Evolutionary conservation across 2,329 filamentous ascomycete species (phyloP).

Genomic region (Hansfordia pulvinata): DNA sequence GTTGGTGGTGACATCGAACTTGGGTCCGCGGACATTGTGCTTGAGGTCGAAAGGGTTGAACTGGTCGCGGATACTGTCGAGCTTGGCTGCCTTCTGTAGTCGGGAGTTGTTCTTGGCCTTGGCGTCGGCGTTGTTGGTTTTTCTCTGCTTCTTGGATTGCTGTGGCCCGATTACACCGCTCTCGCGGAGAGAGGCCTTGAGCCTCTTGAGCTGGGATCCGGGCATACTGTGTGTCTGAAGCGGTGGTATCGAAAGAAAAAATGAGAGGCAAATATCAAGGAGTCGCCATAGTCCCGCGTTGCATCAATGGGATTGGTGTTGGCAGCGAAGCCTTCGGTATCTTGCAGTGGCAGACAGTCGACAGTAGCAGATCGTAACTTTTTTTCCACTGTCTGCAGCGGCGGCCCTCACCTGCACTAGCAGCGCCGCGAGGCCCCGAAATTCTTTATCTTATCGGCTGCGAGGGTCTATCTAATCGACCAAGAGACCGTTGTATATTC

Average conservation of each 20-base stretch:
- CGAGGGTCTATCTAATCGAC: too few relatives aligned
- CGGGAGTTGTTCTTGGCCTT: constrained; percentile 57
- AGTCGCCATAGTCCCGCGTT: too few relatives aligned
- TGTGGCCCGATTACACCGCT: constrained; percentile 84
- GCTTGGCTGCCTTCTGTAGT: constrained; percentile 60
- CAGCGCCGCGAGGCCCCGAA: too few relatives aligned
- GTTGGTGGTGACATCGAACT: constrained; percentile 71
- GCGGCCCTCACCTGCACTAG: too few relatives aligned
- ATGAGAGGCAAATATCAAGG: background rate
- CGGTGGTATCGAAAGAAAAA: constrained; percentile 1
- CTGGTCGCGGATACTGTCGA: constrained; percentile 80
- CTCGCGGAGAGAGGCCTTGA: constrained; percentile 81
- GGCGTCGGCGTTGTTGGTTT: constrained; percentile 54
- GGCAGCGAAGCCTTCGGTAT: too few relatives aligned
- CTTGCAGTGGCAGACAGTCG: too few relatives aligned
- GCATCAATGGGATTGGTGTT: too few relatives aligned
- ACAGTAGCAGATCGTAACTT: too few relatives aligned
- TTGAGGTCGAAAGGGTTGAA: constrained; percentile 98
- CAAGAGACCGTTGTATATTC: too few relatives aligned
- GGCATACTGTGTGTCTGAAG: constrained; percentile 65
- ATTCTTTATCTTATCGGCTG: constrained; percentile 1
- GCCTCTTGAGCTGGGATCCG: constrained; percentile 88
- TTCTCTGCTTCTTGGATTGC: constrained; percentile 89
- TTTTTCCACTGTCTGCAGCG: too few relatives aligned
- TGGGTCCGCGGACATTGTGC: constrained; percentile 60